Base-by-base conservation (phyloP, 2,329 filamentous ascomycete genomes). In the Colletotrichum brevisporum region DNA sequence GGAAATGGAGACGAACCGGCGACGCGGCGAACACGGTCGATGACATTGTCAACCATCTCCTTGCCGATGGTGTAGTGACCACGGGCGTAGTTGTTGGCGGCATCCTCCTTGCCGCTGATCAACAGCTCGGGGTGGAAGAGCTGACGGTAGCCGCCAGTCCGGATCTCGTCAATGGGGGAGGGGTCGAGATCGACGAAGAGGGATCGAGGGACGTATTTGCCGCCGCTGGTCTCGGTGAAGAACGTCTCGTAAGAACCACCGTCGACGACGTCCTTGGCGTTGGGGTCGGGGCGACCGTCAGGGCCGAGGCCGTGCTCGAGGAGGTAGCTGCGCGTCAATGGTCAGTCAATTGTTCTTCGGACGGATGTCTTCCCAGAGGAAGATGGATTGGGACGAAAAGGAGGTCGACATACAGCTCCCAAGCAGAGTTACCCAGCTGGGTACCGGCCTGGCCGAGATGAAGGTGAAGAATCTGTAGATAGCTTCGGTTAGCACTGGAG, bases 61-160 rank as follows among this genome's bases (percentile, higher is more conserved):
- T 92, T 92, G 83, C 91, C 91, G 75, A 92, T 90, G 75, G 91
- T 92, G 83, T 93, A 92, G 83, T 93, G 90, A 67, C 91, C 91
- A 83, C 90, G 90, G 74, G 91, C 91, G 77, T 92, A 93, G 86
- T 93, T 93, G 84, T 92, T 92, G 83, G 90, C 90, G 68, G 91
- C 90, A 87, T 92, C 91, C 81, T 92, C 91, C 86, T 92, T 92
- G 82, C 90, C 90, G 80, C 88, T 92, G 78, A 92, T 89, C 77
- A 92, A 81, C 75, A 90, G 85, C 84, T 92, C 90, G 53, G 90
- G 90, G 82, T 92, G 90, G 85, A 92, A 92, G 70, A 92, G 87
- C 77, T 90, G 86, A 75, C 89, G 89, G 83, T 92, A 92, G 73
- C 76, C 71, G 69, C 90, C 90, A 63, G 90, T 92, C 69, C 90